Evolutionary conservation across 2,329 filamentous ascomycete genomes (phyloP), one percentile per base, ranked within the genome.

Genomic region (Fusarium illudens): DNA sequence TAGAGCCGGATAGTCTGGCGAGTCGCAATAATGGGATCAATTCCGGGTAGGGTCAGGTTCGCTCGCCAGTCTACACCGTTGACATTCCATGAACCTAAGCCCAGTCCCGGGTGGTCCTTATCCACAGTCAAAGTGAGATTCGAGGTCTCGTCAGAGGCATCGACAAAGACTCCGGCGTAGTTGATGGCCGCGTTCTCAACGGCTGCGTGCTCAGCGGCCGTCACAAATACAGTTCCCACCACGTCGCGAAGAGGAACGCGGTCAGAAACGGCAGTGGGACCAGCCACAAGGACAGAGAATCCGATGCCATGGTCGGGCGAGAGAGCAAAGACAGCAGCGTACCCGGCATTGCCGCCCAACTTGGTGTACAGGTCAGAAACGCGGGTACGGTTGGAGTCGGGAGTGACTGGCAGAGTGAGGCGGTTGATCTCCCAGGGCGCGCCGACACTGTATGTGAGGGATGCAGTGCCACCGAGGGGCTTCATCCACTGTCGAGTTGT

Each of bases 271-370:
- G 55, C 55, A 32, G 34, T 13, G 10, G 55, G 20, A 11, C 49
- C 49, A 22, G 49, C 37, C n/a, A 54, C 34, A n/a, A 54, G 56
- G 3, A 54, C 32, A 0, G 57, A 54, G 13, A 30, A 48, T 6
- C 76, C 75, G 4, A 75, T 62, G 22, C 70, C 73, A 55, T 78
- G 76, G 37, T 78, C 76, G 1, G 76, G 75, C 0, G 76, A 72
- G 4, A 78, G 65, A 34, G 67, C 72, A 2, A 78, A 39, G 10
- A 76, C 64, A 3, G 70, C 63, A 0, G 63, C 60, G 58, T 78
- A 77, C 13, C 72, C 73, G 5, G 67, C 70, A 22, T 76, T 75
- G 5, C 63, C 71, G 29, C 72, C 72, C n/a, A 62, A 39, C 56
- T 74, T 73, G 30, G 67, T 64, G 44, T 72, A 77, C 0, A 77